Evolutionary conservation across 768 basidiomycete species (phyloP), one percentile per base, ranked within the genome.

Genomic region (Gelatoporia subvermispora): DNA sequence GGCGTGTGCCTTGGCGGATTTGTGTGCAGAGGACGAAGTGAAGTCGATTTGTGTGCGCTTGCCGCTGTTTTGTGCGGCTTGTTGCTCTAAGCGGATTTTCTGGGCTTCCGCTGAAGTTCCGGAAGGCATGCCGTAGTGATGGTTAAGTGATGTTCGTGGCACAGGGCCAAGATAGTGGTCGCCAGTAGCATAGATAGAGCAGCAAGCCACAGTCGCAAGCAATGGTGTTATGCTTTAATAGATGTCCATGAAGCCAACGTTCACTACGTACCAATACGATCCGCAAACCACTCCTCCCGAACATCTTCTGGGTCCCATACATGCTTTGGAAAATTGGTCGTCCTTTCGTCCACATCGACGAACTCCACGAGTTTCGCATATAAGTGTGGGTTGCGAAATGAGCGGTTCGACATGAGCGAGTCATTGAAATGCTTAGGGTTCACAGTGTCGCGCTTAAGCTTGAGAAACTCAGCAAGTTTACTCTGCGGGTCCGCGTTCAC

Each of bases 381-480:
- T n/a, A 98, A 79, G 60, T 96, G 91, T 0, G 95, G 95, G 60
- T 99, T 99, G 22, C 93, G 83, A 68, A 98, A 99, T 3, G 92
- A 84, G 38, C 91, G 84, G 56, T 88, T 91, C 8, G 84, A 81
- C 84, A 97, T 91, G 36, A 99, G 77, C 1, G 90, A 90, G 65
- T 96, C 93, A 65, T 98, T 99, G 72, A 96, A 97, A 65, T 96
- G 93, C 56, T 84, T 83, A 1, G 88, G 85, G 57, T 78, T 76
- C 1, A 52, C 51, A 9, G 78, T 61, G 58, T 84, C 76, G 23
- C 72, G 67, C 64, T 93, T 91, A 41, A 97, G 74, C 1, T 73
- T 60, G 48, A 85, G 77, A 58, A 96, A 98, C 44, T 87, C 82
- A 0, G 77, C 69, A 20, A 96, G 76, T 65, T 96, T 97, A 0